These are phyloP conservation scores for Tricholoma saponaceum DNA, from an alignment of 768 basidiomycete species.

Conservation along the genomic window DNA sequence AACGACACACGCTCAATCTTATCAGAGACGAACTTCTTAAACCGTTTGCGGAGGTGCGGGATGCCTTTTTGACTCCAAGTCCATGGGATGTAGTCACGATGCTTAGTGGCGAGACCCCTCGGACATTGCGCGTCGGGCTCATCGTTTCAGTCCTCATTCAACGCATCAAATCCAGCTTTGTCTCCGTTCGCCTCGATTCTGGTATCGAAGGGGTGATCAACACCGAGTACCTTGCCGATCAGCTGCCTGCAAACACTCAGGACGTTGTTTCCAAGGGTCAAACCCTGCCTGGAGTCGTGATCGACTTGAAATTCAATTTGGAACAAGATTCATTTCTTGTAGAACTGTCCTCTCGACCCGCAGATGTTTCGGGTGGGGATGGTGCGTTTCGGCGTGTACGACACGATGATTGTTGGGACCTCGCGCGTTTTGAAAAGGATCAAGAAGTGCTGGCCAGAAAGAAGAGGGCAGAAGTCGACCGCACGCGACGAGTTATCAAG, in stretches of 20 bases:
- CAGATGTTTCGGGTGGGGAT: slow-evolving; percentile 62
- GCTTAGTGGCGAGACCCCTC: slow-evolving; percentile 88
- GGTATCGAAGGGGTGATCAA: slow-evolving; percentile 84
- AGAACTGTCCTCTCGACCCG: slow-evolving; percentile 66
- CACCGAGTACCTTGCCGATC: slow-evolving; percentile 52
- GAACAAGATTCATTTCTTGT: slow-evolving; percentile 62
- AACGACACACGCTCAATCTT: slow-evolving; percentile 84
- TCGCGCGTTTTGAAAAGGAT: slow-evolving; percentile 60
- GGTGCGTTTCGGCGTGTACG: slow-evolving; percentile 54
- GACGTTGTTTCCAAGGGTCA: slow-evolving; percentile 72
- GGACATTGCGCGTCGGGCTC: slow-evolving; percentile 73
- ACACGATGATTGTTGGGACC: slow-evolving; percentile 63
- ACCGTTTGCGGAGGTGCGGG: slow-evolving; percentile 77
- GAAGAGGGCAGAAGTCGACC: slow-evolving; percentile 80
- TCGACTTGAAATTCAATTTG: slow-evolving; percentile 62
- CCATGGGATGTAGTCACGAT: slow-evolving; percentile 88
- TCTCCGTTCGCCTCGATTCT: slow-evolving; percentile 82
- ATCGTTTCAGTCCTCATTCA: slow-evolving; percentile 74
- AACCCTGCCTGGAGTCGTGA: slow-evolving; percentile 74
- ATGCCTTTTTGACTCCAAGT: slow-evolving; percentile 55
- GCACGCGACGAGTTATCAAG: slow-evolving; percentile 83
- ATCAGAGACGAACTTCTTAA: slow-evolving; percentile 82
- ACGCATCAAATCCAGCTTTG: slow-evolving; percentile 47
- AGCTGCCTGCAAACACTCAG: slow-evolving; percentile 31
- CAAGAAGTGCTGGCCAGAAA: slow-evolving; percentile 72